A percentile compares a stretch with the other conserved stretches of the same genome.
Evolutionary conservation across 345 rosid genomes (phyloP).

Genomic region (Eucalyptus coolabah): DNA sequence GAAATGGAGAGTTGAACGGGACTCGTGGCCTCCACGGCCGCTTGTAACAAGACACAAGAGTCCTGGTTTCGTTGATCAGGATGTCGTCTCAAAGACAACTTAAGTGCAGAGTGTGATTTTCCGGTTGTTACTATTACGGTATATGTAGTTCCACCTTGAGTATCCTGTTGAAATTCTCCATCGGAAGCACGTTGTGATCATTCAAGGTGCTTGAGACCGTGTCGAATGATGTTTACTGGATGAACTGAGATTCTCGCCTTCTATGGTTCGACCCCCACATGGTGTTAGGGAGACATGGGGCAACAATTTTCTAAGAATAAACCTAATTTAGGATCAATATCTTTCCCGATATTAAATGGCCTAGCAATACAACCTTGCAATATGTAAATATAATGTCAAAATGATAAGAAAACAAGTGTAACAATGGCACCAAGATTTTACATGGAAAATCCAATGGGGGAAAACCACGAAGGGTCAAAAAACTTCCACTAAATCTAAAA

Average conservation of each 20-base stretch:
- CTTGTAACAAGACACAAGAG: background rate
- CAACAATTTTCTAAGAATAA: too few relatives aligned
- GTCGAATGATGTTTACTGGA: background rate
- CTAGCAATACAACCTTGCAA: too few relatives aligned
- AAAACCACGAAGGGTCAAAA: too few relatives aligned
- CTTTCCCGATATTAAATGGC: too few relatives aligned
- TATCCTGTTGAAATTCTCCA: background rate
- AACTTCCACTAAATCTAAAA: too few relatives aligned
- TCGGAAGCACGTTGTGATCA: background rate
- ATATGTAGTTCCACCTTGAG: background rate
- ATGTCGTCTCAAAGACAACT: background rate
- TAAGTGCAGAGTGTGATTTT: background rate
- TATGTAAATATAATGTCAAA: too few relatives aligned
- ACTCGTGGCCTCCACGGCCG: background rate
- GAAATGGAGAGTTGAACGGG: background rate
- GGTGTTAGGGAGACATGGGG: too few relatives aligned
- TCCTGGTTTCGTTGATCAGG: background rate
- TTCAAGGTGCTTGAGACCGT: background rate
- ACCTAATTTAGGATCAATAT: too few relatives aligned
- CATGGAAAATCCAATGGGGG: too few relatives aligned
- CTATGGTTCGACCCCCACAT: background rate
- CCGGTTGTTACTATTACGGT: background rate
- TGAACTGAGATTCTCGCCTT: background rate
- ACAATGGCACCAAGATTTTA: too few relatives aligned
- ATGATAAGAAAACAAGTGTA: too few relatives aligned